phyloP scores from a whole-genome alignment of 164 flowering plant genomes.

The Dillenia turbinata region DNA sequence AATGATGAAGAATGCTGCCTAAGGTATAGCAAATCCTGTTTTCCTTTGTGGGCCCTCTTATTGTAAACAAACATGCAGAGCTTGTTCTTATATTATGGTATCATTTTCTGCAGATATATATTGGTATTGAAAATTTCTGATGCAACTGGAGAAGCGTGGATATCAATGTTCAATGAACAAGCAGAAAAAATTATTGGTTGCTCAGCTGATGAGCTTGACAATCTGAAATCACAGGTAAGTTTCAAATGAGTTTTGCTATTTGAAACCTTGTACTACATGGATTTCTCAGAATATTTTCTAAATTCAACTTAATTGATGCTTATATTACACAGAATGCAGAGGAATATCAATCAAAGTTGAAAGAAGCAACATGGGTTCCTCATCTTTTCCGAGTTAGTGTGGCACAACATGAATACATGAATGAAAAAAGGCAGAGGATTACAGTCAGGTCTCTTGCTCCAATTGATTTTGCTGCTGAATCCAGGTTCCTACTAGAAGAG shows the following conservation, averaged over 20 bases:
- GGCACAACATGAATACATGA: slow-evolving; percentile 62
- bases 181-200: slow-evolving; percentile 87
- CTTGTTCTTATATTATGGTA: background rate
- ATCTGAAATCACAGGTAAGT: slow-evolving; percentile 60
- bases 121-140: slow-evolving; percentile 64
- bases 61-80: background rate
- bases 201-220: slow-evolving; percentile 87
- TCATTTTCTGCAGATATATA: slow-evolving; percentile 53
- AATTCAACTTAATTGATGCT: background rate
- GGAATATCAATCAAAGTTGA: slow-evolving; percentile 47
- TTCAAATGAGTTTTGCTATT: background rate
- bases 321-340: background rate
- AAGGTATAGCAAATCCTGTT: slow-evolving; percentile 39
- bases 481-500: slow-evolving; percentile 67
- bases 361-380: slow-evolving; percentile 72
- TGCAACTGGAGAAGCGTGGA: slow-evolving; percentile 79
- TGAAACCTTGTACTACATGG: background rate
- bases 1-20: slow-evolving; percentile 64
- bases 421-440: slow-evolving; percentile 74
- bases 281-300: background rate
- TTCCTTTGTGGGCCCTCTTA: background rate
- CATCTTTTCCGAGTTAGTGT: slow-evolving; percentile 75
- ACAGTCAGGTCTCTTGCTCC: slow-evolving; percentile 55
- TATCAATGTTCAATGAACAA: slow-evolving; percentile 82
- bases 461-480: slow-evolving; percentile 79